Base-by-base conservation (phyloP, 1,284 basidiomycete genomes). In the Hymenochaete sp. region DNA sequence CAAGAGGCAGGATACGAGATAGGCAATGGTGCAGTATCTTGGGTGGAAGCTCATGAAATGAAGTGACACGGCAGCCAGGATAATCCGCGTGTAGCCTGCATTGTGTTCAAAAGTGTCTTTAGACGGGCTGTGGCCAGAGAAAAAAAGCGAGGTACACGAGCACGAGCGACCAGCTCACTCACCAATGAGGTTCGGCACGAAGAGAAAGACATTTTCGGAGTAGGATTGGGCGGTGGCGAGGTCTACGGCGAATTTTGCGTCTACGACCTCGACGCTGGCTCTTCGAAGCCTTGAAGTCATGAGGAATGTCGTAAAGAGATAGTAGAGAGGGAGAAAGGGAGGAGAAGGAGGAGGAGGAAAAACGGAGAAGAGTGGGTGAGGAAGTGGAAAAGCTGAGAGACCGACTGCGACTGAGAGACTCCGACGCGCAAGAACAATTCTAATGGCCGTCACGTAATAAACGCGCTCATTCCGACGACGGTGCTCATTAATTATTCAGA, bases 141-240 rank as follows among this genome's bases (percentile, higher is more conserved):
- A 44, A 38, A 39, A n/a, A 38, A 31, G 35, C 21, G 18, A 3
- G 14, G 22, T n/a, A 13, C 25, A 29, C 28, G 39, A 35, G 41
- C 5, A n/a, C 41, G 27, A 18, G n/a, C n/a, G n/a, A n/a, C n/a
- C n/a, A n/a, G n/a, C n/a, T 56, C 26, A 63, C 77, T 56, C 56
- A 80, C 87, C 93, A 63, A 98, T 97, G 59, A 98, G 72, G 66
- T 98, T 98, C 45, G 95, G 93, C 18, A 93, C 78, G 67, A 98
- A 98, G 52, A 98, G 77, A 64, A 92, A 97, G 53, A 96, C 85
- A 65, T 95, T 95, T 68, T 96, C 92, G 29, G 80, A 79, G 56
- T 86, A 86, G 2, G 79, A 72, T 62, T 89, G 85, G 13, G 79
- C 79, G 5, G 84, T 88, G n/a, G 85, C 86, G 41, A 89, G 75